phyloP scores from a whole-genome alignment of 768 basidiomycete genomes.

The Phaffia tasmanica region DNA sequence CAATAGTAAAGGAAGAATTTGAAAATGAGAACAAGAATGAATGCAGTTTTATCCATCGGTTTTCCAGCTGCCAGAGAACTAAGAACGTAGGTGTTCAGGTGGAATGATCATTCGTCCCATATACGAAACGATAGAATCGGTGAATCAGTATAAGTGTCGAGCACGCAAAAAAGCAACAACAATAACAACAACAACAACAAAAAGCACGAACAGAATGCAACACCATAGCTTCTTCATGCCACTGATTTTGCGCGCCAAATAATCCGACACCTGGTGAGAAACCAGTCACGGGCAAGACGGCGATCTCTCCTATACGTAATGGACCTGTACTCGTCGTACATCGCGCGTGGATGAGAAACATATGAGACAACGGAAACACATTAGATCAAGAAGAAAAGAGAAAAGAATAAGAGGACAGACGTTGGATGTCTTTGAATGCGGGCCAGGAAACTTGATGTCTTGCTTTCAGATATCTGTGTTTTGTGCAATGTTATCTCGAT shows the following conservation, averaged over 20 bases:
- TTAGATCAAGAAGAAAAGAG: neutral
- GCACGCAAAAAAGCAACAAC: no score
- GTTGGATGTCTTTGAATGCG: constrained; percentile 5
- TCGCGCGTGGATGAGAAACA: neutral
- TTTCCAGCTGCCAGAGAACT: no score
- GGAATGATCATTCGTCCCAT: no score
- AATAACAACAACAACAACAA: no score
- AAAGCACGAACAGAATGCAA: constrained; percentile 24
- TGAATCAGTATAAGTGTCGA: no score
- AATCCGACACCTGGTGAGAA: constrained; percentile 37
- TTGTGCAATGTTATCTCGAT: neutral
- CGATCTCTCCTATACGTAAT: constrained; percentile 37
- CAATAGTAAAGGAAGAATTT: no score
- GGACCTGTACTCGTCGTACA: constrained; percentile 23
- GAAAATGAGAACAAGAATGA: no score
- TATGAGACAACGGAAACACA: neutral
- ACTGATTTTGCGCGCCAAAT: constrained; percentile 30
- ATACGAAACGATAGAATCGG: no score
- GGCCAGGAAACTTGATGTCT: constrained; percentile 6
- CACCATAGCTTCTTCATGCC: constrained; percentile 33
- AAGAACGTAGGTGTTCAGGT: no score
- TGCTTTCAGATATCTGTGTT: neutral
- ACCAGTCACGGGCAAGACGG: constrained; percentile 39
- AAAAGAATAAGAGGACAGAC: neutral
- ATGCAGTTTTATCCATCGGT: no score